Evolutionary conservation across 2,329 filamentous ascomycete genomes (phyloP), one percentile per base, ranked within the genome.

Genomic region (Colletotrichum coccodes): DNA sequence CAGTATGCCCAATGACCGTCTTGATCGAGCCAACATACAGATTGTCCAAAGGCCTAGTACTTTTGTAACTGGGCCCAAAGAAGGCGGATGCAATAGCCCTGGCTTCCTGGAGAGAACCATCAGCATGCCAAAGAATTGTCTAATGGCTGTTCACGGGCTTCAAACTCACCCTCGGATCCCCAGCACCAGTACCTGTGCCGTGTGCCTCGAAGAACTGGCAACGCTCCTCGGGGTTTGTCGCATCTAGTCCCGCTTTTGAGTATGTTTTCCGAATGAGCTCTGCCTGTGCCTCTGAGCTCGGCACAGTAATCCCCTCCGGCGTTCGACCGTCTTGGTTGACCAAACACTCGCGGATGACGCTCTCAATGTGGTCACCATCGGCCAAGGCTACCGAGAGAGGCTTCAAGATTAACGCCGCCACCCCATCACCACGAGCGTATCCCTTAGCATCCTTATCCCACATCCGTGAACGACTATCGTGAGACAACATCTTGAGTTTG

Each of bases 371-470:
- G 42, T 78, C 73, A 11, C 74, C 72, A 52, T 78, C 72, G 26
- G 1, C 72, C 3, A 87, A 62, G 0, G 87, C 87, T 1, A 77
- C 68, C 16, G 71, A 77, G 7, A 87, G 75, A 1, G 72, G 73
- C 71, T 89, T 89, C 6, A 89, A 68, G 0, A 87, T 73, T 0
- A 89, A 70, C 0, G 78, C 75, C 0, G 80, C 83, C 6, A 85
- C 73, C 1, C 85, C 87, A 47, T 89, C 87, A 11, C 85, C 86
- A 0, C 86, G 79, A 6, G 79, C 84, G 71, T 87, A 89, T 1
- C 87, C 86, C 71, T 87, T 76, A 0, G 84, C 87, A 4, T 73
- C 74, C 4, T 73, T 76, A 70, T 85, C 82, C 76, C 79, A 85
- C 75, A 81, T 82, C 6, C 74, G 74, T 58, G 73, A 79, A 14